Base-by-base conservation (phyloP, 2,329 filamentous ascomycete genomes). In the Neofusicoccum parvum region DNA sequence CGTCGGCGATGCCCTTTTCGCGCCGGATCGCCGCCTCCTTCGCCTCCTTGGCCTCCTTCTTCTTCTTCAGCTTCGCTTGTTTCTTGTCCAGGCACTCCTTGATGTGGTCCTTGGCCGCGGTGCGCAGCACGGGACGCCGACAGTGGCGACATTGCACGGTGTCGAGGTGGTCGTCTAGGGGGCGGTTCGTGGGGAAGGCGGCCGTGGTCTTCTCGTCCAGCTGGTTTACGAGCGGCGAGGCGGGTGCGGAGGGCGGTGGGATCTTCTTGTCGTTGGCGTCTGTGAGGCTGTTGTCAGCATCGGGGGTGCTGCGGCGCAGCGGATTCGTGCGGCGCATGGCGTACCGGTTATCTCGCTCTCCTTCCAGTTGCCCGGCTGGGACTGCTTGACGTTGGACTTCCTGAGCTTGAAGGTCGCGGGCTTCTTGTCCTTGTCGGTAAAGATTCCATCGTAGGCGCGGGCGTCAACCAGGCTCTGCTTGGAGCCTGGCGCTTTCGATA, bases 121-220 rank as follows among this genome's bases (percentile, higher is more conserved):
- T 87, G 72, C 90, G 91, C 14, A 95, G 83, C 12, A 97, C 87
- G 60, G 91, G 91, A 72, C 96, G 94, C 79, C 95, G 97, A 81
- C 94, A 99, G 76, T 96, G 92, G 76, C 95, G 97, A 85, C 94
- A 99, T 70, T 81, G 79, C 59, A 95, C 88, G 10, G 92, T 85
- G 68, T 96, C 92, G 11, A 91, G 86, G 65, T 83, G 84, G 73
- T 97, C 94, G 71, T 93, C 89, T 70, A 96, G 85, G 0, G 93
- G 92, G 66, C 90, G 88, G 68, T 92, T 92, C 53, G 90, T 94
- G 3, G 88, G 84, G 77, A 97, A 97, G 4, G 91, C 91, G 67
- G 92, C 88, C 70, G 91, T 87, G 14, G 91, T 88, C 67, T 83
- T 87, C 67, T 93, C 89, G 72, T 96, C 92, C 60, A 97, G 85